Evolutionary conservation across 2,329 filamentous ascomycete genomes (phyloP).

Genomic region (Botrytis pseudocinerea): DNA sequence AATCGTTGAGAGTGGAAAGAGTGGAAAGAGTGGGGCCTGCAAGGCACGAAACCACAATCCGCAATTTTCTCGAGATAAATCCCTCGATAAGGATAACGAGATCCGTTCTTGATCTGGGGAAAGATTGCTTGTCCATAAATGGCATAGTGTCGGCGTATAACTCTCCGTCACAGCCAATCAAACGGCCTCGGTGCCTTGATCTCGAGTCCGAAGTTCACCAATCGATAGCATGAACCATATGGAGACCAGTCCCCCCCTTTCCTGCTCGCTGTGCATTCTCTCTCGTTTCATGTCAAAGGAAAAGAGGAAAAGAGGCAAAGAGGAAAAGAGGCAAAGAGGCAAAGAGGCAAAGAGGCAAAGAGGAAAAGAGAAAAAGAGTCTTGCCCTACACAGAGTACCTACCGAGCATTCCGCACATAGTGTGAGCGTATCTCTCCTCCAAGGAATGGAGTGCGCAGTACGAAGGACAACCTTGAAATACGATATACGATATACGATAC

Average conservation of each 20-base stretch:
- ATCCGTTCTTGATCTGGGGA: background rate
- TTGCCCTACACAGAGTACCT: background rate
- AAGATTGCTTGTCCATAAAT: background rate
- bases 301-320: too few species aligned
- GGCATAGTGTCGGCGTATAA: fast-evolving
- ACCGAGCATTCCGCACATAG: too few species aligned
- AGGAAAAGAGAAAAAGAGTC: background rate
- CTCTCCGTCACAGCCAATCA: background rate
- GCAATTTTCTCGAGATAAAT: background rate
- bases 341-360: too few species aligned
- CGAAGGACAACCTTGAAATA: too few species aligned
- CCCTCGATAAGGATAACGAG: background rate
- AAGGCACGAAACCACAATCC: too few species aligned
- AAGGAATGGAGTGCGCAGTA: too few species aligned
- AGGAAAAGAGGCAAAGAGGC: too few species aligned
- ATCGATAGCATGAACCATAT: conserved; percentile 7
- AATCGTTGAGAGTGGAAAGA: background rate
- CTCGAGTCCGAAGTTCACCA: background rate
- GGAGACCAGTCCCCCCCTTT: background rate
- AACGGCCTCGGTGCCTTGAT: background rate
- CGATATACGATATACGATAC: background rate
- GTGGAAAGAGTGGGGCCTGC: background rate
- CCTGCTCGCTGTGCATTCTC: background rate
- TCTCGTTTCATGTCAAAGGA: background rate
- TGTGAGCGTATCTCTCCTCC: too few species aligned